Conservation (phyloP, 2,329 filamentous ascomycete species). For the Xylaria sp. region DNA sequence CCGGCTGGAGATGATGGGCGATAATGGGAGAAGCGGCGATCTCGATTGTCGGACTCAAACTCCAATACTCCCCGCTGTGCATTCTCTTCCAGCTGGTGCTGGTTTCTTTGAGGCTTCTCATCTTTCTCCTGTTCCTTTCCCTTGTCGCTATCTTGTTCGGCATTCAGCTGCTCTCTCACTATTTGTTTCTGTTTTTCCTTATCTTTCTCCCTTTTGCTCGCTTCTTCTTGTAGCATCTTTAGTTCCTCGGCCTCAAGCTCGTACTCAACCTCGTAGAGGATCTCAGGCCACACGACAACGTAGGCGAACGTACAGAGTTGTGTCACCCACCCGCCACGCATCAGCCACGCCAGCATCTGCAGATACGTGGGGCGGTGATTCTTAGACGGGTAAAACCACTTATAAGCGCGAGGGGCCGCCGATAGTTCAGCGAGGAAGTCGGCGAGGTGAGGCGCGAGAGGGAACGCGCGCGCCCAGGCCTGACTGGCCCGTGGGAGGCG, state of each 20-base stretch:
- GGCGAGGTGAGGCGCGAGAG: conserved; percentile 81
- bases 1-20: conserved; percentile 28
- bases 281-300: conserved; percentile 83
- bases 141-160: conserved; percentile 23
- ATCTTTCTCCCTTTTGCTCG: conserved; percentile 35
- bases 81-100: conserved; percentile 20
- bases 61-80: conserved; percentile 18
- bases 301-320: conserved; percentile 93
- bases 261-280: conserved; percentile 82
- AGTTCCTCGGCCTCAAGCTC: conserved; percentile 74
- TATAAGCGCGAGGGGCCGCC: conserved; percentile 82
- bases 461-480: conserved; percentile 81
- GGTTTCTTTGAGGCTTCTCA: conserved; percentile 2
- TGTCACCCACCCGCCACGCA: conserved; percentile 92
- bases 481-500: conserved; percentile 74
- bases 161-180: conserved; percentile 14
- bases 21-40: conserved; percentile 28
- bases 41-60: conserved; percentile 24
- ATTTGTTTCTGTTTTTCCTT: conserved; percentile 22
- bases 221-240: conserved; percentile 31
- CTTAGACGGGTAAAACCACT: conserved; percentile 84
- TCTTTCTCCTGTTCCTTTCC: conserved; percentile 26
- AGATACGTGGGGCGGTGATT: conserved; percentile 89
- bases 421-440: conserved; percentile 90
- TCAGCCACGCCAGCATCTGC: conserved; percentile 90